Base-by-base conservation (phyloP, 805 yeast species). In the Priceomyces fermenticarens region DNA sequence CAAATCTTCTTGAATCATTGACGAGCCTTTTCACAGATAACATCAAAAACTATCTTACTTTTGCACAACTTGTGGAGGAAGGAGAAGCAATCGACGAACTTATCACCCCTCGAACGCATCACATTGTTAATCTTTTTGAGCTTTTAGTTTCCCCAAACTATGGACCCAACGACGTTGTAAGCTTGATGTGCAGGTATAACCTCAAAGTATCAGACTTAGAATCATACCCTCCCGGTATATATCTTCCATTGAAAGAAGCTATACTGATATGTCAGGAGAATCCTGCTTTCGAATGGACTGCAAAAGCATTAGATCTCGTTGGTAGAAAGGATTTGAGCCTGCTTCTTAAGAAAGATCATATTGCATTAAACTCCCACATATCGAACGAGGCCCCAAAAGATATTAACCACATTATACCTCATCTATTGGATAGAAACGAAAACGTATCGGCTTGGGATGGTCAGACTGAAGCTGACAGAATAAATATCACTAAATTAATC, bases 151-250 rank as follows among this genome's bases (percentile, higher is more conserved):
- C 88, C 0, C 63, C 79, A 0, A 71, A 71, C 14, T 78, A 71
- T 47, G 69, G 75, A 0, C 64, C 78, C 0, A 65, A 58, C 9
- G 80, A 81, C 43, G 71, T 88, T 17, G 75, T 86, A 1, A 80
- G 75, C 43, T 62, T 83, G 53, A 74, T 88, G 73, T 75, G 75
- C 8, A 82, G 78, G 27, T 73, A 75, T 44, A 75, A 73, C 3
- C 72, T 88, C 13, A 66, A 72, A 1, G 53, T 65, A 13, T 58
- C 63, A 3, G 80, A 75, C 36, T 58, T 88, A 4, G 86, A 85
- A 31, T 75, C 88, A 0, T 85, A 73, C 49, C 96, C 96, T 0
- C 61, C 80, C 2, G 96, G 96, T 0, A 67, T 89, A 1, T 62
- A 75, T 26, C 59, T 85, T 3, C 88, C 95, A 0, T 59, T 90